Evolutionary conservation across 768 basidiomycete genomes (phyloP).

Genomic region (Multifurca ochricompacta): DNA sequence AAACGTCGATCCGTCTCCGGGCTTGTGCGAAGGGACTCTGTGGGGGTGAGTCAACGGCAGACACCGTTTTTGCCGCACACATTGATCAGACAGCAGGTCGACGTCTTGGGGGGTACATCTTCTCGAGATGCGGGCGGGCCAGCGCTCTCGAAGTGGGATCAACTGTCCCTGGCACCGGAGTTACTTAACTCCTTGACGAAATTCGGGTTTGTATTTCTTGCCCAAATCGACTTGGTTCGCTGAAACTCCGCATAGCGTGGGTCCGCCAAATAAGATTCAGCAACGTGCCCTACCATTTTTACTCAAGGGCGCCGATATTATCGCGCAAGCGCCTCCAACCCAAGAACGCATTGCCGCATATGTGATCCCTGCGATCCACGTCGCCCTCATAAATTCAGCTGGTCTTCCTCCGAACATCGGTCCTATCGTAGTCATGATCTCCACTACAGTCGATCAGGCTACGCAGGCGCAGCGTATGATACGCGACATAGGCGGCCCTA

Average conservation of each 20-base stretch:
- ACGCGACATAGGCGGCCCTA: conserved; percentile 86
- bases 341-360: conserved; percentile 98
- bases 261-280: conserved; percentile 98
- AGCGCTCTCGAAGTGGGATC: conserved; percentile 93
- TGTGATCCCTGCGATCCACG: conserved; percentile 84
- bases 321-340: conserved; percentile 97
- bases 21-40: conserved; percentile 66
- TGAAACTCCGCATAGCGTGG: conserved; percentile 49
- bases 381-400: conserved; percentile 58
- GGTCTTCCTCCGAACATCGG: conserved; percentile 59
- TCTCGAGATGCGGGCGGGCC: conserved; percentile 63
- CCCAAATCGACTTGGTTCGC: conserved; percentile 6
- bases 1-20: conserved; percentile 71
- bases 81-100: conserved; percentile 32
- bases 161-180: conserved; percentile 78
- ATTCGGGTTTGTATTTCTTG: conserved; percentile 66
- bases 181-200: conserved; percentile 82
- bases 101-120: conserved; percentile 44
- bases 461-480: conserved; percentile 96
- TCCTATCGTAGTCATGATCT: conserved; percentile 86
- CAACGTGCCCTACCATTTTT: conserved; percentile 95
- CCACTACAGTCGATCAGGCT: conserved; percentile 97
- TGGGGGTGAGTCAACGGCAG: conserved; percentile 46
- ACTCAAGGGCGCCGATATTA: conserved; percentile 89
- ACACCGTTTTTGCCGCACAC: conserved; percentile 10